Base-by-base conservation (phyloP, 495 filamentous ascomycete species). In the Xylaria bambusicola region DNA sequence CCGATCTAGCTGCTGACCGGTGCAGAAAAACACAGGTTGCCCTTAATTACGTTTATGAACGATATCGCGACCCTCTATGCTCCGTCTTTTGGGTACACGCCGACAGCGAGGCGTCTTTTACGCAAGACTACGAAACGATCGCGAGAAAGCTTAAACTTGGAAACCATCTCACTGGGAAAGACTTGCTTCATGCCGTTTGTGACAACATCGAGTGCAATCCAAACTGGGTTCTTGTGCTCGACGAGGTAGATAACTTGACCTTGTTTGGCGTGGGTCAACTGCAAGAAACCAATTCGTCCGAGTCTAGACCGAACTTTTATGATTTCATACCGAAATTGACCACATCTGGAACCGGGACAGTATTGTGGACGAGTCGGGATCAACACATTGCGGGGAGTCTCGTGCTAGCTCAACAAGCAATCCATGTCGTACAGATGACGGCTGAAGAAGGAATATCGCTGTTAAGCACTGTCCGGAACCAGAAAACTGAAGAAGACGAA, bases 241-340 rank as follows among this genome's bases (percentile, higher is more conserved):
- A 77, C 54, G 75, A 75, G 41, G 69, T 71, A 0, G 73, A 77
- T 56, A 57, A 77, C 55, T 26, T 72, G 36, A 20, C 46, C n/a
- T 23, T 53, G 21, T 70, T 70, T 46, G 59, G 62, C 1, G 61
- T 69, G 29, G 6, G 3, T 6, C 48, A 38, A 50, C 12, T 31
- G 27, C 5, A 41, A 44, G 0, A 29, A 12, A 3, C 58, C 5
- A 48, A 35, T 36, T 33, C 69, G 46, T 29, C 52, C 50, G 57
- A 47, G 0, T 13, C 48, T 51, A n/a, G 7, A 12, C 18, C 24
- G 15, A 51, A 23, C 29, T 23, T 51, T 13, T 20, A 24, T 65
- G 49, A 3, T 15, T 51, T 51, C 20, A 41, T 71, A 45, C 69
- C 61, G 0, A 55, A 51, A 20, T 44, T 62, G 36, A 15, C 36